Evolutionary conservation across 2,329 filamentous ascomycete species (phyloP), one percentile per base, ranked within the genome.

Genomic region (Boeremia exigua): DNA sequence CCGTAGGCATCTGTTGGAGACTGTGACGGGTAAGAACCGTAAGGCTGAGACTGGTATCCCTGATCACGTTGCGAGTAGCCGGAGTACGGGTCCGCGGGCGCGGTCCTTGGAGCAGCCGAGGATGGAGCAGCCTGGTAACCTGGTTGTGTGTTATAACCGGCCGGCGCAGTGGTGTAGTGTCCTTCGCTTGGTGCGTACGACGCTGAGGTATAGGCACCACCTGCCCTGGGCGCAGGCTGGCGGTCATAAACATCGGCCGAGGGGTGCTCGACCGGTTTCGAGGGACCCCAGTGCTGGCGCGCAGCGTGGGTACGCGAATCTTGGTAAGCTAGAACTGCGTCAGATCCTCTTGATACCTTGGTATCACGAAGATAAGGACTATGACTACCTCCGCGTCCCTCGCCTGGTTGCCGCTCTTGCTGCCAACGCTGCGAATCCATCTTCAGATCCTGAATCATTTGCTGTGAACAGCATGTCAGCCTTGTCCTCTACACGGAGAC

Each of bases 371-470:
- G 65, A 61, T 72, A 72, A 72, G 74, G 72, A 74, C 66, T 68
- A 48, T 68, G 66, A 59, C 77, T 81, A 81, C 80, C 79, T 80
- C 79, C 78, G 77, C 78, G 72, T 70, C 66, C 60, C 47, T 75
- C 67, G 59, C 60, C 65, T 57, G 70, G 69, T 58, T 67, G 68
- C 34, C 66, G 66, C 48, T 74, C 70, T 39, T 70, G 61, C 48
- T 68, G 70, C 79, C 79, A 82, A 59, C 78, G 75, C 57, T 74
- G 74, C 44, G 80, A 81, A 56, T 81, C 79, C 69, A 75, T 65
- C 62, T 77, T 78, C 67, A 82, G 66, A 63, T 82, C 80, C 64
- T 76, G 72, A 56, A 81, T 79, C 80, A 82, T 82, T 67, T 79
- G 77, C 80, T 75, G 39, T 45, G 5, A 12, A 12, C 38, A 12